Evolutionary conservation across 2,329 filamentous ascomycete genomes (phyloP), one percentile per base, ranked within the genome.

Genomic region (Magnaporthiopsis poae): DNA sequence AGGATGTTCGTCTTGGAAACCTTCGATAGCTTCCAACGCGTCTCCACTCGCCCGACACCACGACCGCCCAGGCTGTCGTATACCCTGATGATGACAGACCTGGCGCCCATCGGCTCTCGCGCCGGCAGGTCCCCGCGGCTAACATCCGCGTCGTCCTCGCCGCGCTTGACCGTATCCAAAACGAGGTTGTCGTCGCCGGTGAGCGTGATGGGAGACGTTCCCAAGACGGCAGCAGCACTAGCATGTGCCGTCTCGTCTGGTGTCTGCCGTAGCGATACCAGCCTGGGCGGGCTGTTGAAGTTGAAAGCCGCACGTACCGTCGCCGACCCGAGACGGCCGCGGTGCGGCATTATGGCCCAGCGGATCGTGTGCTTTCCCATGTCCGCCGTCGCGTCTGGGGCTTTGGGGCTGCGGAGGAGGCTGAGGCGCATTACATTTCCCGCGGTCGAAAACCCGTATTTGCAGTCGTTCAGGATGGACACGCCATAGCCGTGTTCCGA

Each of bases 381-480:
- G 75, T 98, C 94, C 60, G 94, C 94, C 73, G 96, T 89, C 7
- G 87, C 92, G 75, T 98, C 94, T 0, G 94, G 94, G 0, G 94
- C 93, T 75, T 98, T 98, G 29, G 94, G 90, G 7, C 92, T 88
- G 60, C 94, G 88, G 25, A 97, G 84, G 27, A 98, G 83, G 18
- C 89, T 93, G 12, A 98, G 82, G 5, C 94, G 88, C 94, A 98
- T 98, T 66, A 92, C 77, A 74, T 90, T 95, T 61, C 94, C 94
- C 62, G 85, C 87, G 18, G 92, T 96, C 29, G 94, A 94, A 74
- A 98, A 98, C 25, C 94, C 94, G 74, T 96, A 98, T 77, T 97
- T 97, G 79, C 88, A 91, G 77, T 98, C 93, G 74, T 98, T 98
- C 68, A 98, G 84, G 69, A 98, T 90, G 2, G 91, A 94, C 9